Evolutionary conservation across 805 yeast species (phyloP), one percentile per base, ranked within the genome.

Genomic region (Kazachstania kunashirensis): DNA sequence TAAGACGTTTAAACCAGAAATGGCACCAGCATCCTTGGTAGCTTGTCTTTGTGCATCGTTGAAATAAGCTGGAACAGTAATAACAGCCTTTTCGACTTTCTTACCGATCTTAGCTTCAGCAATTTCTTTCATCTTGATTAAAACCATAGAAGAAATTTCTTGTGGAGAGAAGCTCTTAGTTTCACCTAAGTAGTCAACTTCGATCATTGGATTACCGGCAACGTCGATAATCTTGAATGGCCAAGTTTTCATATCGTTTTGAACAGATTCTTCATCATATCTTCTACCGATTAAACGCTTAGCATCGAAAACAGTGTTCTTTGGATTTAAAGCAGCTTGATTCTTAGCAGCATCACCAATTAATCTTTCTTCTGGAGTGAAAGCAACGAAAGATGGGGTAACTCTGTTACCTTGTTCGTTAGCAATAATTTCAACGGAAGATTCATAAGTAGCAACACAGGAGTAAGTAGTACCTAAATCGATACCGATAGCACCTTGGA

Each of bases 401-500:
- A 77, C 80, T 71, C 85, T 74, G 82, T 78, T 78, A 77, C 85
- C 85, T 70, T 78, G 84, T 66, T 78, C 85, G 68, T 78, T 78
- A 60, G 84, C 84, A 67, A 78, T 76, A 61, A 78, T 78, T 63
- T 78, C 84, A 59, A 78, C 84, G 61, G 79, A 77, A 49, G 77
- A 71, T 65, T 77, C 79, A 71, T 73, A 78, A 60, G 78, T 77
- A 65, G 84, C 84, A 57, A 78, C 84, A 77, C 85, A 63, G 78
- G 78, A 52, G 67, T 71, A 71, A 29, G 85, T 79, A 58, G 94
- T 84, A 77, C 94, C 94, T 70, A 84, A 75, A 76, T 88, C 97
- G 79, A 89, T 89, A 81, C 98, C 98, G 66, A 85, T 83, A 70
- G 92, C 92, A 82, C 96, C 96, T 79, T 88, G 92, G 81, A 83